Percentiles rank a stretch among this genome's conserved stretches.
phyloP scores from a whole-genome alignment of 768 basidiomycete species.

The Macrolepiota fuliginosa region DNA sequence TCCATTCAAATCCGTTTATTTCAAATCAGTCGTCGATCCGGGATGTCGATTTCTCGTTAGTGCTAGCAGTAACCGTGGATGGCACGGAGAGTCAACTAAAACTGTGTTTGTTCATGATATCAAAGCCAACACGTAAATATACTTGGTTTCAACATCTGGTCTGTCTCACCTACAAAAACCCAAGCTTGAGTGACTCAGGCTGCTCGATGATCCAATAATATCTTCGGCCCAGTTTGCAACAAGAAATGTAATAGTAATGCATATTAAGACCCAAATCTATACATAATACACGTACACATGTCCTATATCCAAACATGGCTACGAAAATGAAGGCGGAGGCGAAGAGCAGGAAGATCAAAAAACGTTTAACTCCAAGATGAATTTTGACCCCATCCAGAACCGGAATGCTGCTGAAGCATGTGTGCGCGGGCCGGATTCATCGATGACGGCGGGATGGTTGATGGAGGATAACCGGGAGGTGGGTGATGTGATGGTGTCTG shows the following conservation, averaged over 20 bases:
- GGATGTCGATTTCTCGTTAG: constrained; percentile 83
- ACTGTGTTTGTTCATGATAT: constrained; percentile 93
- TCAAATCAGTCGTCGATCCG: constrained; percentile 76
- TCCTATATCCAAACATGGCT: neutral
- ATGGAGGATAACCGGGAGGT: constrained; percentile 36
- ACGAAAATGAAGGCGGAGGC: neutral
- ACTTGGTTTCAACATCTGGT: neutral
- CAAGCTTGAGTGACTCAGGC: neutral
- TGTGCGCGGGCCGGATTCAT: constrained; percentile 69
- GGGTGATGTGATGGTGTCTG: constrained; percentile 46
- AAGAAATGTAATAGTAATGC: constrained; percentile 3
- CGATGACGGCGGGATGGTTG: constrained; percentile 42
- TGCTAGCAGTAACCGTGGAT: constrained; percentile 91
- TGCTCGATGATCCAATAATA: neutral
- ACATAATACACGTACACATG: constrained; percentile 8
- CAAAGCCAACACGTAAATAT: constrained; percentile 34
- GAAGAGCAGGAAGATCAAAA: neutral
- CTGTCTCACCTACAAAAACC: neutral
- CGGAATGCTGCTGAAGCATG: constrained; percentile 48
- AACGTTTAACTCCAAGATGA: constrained; percentile 21
- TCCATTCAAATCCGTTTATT: neutral
- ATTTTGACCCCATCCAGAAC: constrained; percentile 22
- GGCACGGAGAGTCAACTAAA: constrained; percentile 88
- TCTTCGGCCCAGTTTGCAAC: neutral
- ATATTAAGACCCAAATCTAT: constrained; percentile 12